Evolutionary conservation across 208 protist species (phyloP).

Genomic region (Acanthamoeba lenticulata): DNA sequence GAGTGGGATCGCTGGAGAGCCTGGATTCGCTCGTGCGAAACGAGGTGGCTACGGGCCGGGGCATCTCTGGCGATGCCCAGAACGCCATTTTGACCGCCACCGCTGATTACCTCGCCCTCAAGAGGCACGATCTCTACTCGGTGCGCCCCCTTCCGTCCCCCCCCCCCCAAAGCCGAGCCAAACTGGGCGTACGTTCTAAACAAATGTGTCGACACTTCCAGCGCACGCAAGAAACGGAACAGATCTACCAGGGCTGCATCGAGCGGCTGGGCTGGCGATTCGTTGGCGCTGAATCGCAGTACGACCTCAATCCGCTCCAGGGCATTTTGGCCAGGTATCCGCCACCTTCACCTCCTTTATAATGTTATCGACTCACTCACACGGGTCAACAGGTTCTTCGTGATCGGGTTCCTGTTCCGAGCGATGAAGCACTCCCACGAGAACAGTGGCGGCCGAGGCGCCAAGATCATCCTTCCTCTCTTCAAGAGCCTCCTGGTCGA

Average conservation of each 20-base stretch:
- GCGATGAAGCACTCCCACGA: slow-evolving; percentile 66
- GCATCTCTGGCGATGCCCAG: not conserved
- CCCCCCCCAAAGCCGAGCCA: not conserved
- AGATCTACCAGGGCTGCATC: slow-evolving; percentile 63
- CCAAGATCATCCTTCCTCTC: slow-evolving; percentile 60
- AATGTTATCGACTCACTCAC: not conserved
- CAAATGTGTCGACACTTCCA: not conserved
- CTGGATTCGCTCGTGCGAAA: not conserved
- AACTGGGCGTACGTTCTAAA: not conserved
- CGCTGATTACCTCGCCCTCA: slow-evolving; percentile 37
- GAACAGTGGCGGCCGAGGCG: slow-evolving; percentile 29
- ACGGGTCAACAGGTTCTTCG: not conserved
- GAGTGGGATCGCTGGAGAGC: slow-evolving; percentile 19
- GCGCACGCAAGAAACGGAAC: slow-evolving; percentile 54
- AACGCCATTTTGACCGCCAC: slow-evolving; percentile 52
- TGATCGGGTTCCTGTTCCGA: slow-evolving; percentile 64
- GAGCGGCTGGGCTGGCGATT: slow-evolving; percentile 56
- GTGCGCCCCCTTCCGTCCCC: not conserved
- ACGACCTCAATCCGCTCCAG: slow-evolving; percentile 53
- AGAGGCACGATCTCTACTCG: slow-evolving; percentile 29
- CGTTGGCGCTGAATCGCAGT: slow-evolving; percentile 45
- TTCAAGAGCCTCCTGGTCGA: slow-evolving; percentile 53
- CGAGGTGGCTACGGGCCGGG: not conserved
- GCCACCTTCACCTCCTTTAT: not conserved
- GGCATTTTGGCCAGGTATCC: slow-evolving; percentile 21